Evolutionary conservation across 306 rosid species (phyloP), one percentile per base, ranked within the genome.

Genomic region (Psophocarpus tetragonolobus): DNA sequence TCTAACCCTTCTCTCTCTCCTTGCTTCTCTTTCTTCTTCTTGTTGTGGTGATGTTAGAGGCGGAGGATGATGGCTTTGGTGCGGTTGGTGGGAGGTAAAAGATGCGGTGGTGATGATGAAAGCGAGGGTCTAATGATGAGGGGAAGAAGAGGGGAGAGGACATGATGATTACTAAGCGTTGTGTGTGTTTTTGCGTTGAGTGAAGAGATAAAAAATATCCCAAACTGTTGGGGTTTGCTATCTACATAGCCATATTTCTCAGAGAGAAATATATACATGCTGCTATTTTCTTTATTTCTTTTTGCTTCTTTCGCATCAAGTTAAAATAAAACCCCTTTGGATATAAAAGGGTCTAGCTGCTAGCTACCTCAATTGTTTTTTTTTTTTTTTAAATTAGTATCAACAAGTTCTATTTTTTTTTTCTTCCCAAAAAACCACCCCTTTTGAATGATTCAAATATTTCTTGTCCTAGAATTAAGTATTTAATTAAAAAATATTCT

Each of bases 121-220:
- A 85, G 89, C 60, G 86, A 87, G 88, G 80, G 80, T 72, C 83
- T 91, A 87, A 91, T 89, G 91, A 92, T 87, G 93, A 83, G 81
- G 79, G 69, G 74, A 47, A 86, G 81, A 73, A 26, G 75, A 78
- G 35, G 68, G 84, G 68, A 76, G 87, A 85, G 80, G 87, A 83
- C 95, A 92, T 90, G 87, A 92, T 92, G 89, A 92, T 92, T 87
- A 83, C 83, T 68, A 30, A 14, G 50, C 50, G 48, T 35, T 38
- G 83, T 78, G 69, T 85, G 74, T 80, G 75, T 73, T 84, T 79
- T 57, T 73, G 85, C 74, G 63, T 84, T 81, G 85, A 60, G 69
- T 82, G 48, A 78, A 82, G 87, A 82, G 82, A 80, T 68, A 30
- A 58, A 5, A 57, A 75, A 83, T 62, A 51, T 83, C 70, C 54